Percentiles rank a stretch among this genome's conserved stretches.
Evolutionary conservation across 495 filamentous ascomycete genomes (phyloP).

Genomic region (Aspergillus coremiiformis): DNA sequence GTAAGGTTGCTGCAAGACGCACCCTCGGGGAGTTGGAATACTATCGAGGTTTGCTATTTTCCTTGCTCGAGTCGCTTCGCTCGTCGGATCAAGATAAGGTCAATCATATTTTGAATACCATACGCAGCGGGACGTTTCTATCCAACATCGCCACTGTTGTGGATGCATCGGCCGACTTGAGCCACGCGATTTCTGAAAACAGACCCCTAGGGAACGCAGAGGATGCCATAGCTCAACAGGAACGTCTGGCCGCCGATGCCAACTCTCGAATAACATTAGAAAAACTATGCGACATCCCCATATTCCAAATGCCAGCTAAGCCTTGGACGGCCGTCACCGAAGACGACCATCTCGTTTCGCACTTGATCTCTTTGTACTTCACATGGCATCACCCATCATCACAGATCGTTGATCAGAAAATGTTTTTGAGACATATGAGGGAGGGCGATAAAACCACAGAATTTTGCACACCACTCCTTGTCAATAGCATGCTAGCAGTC

Average conservation of each 20-base stretch:
- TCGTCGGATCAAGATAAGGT: constrained; percentile 18
- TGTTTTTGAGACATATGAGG: constrained; percentile 30
- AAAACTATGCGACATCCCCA: constrained; percentile 31
- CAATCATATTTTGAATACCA: constrained; percentile 20
- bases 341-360: constrained; percentile 21
- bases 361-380: constrained; percentile 24
- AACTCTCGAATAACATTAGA: constrained; percentile 30
- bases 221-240: constrained; percentile 2
- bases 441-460: constrained; percentile 15
- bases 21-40: constrained; percentile 31
- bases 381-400: constrained; percentile 36
- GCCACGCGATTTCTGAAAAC: constrained; percentile 14
- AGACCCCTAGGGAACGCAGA: constrained; percentile 11
- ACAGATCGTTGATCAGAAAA: constrained; percentile 29
- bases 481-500: constrained; percentile 36
- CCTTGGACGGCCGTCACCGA: constrained; percentile 21
- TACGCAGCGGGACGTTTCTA: constrained; percentile 20
- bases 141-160: constrained; percentile 21
- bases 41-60: constrained; percentile 26
- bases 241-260: constrained; percentile 9
- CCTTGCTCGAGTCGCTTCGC: constrained; percentile 24
- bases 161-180: constrained; percentile 13
- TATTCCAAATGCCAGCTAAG: constrained; percentile 27
- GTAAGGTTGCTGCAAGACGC: constrained; percentile 35
- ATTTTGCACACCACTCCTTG: constrained; percentile 32